phyloP scores from a whole-genome alignment of 2,329 filamentous ascomycete genomes.

The Aschersonia sp. region DNA sequence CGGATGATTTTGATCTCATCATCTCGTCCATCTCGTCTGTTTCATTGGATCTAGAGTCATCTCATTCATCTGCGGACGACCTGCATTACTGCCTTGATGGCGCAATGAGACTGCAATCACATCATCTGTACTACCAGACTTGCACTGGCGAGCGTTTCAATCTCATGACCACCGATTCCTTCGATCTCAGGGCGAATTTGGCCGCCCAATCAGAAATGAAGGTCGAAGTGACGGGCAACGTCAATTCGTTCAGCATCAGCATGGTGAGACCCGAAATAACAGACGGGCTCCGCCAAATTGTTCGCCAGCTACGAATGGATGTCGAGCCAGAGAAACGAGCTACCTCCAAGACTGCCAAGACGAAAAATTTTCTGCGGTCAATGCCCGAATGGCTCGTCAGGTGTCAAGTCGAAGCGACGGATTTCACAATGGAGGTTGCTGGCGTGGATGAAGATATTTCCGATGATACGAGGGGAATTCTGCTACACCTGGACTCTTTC shows the following conservation, averaged over 20 bases:
- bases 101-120: conserved; percentile 68
- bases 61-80: conserved; percentile 75
- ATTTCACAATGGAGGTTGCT: conserved; percentile 83
- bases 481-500: conserved; percentile 77
- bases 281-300: conserved; percentile 81
- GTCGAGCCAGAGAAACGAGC: conserved; percentile 45
- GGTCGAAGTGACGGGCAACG: conserved; percentile 62
- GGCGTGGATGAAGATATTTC: conserved; percentile 78
- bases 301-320: conserved; percentile 64
- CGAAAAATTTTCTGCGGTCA: conserved; percentile 58
- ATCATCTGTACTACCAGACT: conserved; percentile 90
- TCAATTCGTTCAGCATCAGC: conserved; percentile 79
- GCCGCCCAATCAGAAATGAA: conserved; percentile 76
- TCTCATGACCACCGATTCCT: conserved; percentile 71
- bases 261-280: conserved; percentile 88
- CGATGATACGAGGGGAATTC: conserved; percentile 65
- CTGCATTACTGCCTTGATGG: conserved; percentile 78
- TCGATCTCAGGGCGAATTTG: conserved; percentile 76
- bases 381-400: conserved; percentile 76
- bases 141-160: conserved; percentile 71
- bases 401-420: conserved; percentile 71
- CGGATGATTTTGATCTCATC: conserved; percentile 84
- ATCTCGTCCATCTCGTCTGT: conserved; percentile 92
- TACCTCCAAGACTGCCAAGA: conserved; percentile 31
- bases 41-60: conserved; percentile 85